phyloP scores from a whole-genome alignment of 805 yeast species.

The Limtongia smithiae region DNA sequence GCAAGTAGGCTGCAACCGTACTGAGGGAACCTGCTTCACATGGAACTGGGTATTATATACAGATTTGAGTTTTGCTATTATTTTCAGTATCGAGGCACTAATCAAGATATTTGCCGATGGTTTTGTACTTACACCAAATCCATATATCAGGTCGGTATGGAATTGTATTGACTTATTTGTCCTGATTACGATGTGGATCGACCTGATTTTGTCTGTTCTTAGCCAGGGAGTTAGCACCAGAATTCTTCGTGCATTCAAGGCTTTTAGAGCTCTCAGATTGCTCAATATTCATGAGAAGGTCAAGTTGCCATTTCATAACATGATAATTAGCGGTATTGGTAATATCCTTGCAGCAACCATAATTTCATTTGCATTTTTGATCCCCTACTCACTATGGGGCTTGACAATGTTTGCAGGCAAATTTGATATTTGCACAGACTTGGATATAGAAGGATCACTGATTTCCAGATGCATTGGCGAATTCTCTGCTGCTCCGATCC shows the following conservation, averaged over 20 bases:
- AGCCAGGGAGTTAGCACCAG: constrained; percentile 51
- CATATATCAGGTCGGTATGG: constrained; percentile 77
- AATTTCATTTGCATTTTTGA: constrained; percentile 63
- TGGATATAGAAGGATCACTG: constrained; percentile 30
- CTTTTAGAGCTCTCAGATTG: constrained; percentile 79
- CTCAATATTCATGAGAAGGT: constrained; percentile 76
- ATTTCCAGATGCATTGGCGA: constrained; percentile 57
- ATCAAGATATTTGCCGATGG: constrained; percentile 89
- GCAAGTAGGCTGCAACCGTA: constrained; percentile 27
- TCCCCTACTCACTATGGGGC: constrained; percentile 94
- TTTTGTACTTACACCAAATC: constrained; percentile 72
- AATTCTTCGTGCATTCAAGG: constrained; percentile 76
- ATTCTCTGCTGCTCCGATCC: constrained; percentile 47
- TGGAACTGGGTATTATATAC: constrained; percentile 62
- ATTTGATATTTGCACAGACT: constrained; percentile 68
- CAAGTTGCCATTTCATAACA: constrained; percentile 70
- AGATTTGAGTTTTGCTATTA: constrained; percentile 56
- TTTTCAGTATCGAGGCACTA: constrained; percentile 54
- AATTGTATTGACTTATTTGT: constrained; percentile 77
- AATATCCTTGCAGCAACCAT: constrained; percentile 66
- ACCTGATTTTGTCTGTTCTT: constrained; percentile 28
- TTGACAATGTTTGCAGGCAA: constrained; percentile 71
- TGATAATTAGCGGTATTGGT: constrained; percentile 73
- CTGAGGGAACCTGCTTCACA: constrained; percentile 9
- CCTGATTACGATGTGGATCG: constrained; percentile 69